A percentile compares a stretch with the other conserved stretches of the same genome.
phyloP scores from a whole-genome alignment of 2,329 filamentous ascomycete species.

The Botrytis tulipae region DNA sequence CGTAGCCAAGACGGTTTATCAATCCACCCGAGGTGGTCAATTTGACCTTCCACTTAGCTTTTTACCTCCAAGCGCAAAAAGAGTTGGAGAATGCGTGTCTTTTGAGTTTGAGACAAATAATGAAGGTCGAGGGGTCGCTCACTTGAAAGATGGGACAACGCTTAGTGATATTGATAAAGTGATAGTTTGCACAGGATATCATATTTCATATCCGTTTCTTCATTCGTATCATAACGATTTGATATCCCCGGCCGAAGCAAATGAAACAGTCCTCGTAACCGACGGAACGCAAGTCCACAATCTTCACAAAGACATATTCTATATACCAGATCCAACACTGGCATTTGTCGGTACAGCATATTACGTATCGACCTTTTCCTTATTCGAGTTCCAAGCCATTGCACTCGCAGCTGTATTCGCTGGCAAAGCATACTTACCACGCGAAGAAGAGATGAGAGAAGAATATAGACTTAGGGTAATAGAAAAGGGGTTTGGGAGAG shows the following conservation, averaged over 20 bases:
- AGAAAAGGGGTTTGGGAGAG: constrained; percentile 20
- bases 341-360: constrained; percentile 48
- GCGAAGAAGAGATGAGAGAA: constrained; percentile 11
- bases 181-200: constrained; percentile 67
- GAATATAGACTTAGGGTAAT: constrained; percentile 15
- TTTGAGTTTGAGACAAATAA: constrained; percentile 24
- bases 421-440: constrained; percentile 42
- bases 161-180: constrained; percentile 59
- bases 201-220: constrained; percentile 65
- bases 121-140: constrained; percentile 50
- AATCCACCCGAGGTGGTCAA: constrained; percentile 29
- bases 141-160: constrained; percentile 51
- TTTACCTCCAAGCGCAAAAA: constrained; percentile 25
- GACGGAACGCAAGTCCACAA: constrained; percentile 45
- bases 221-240: constrained; percentile 45
- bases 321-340: constrained; percentile 49
- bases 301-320: constrained; percentile 52
- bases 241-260: constrained; percentile 46
- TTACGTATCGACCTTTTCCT: constrained; percentile 48
- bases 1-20: constrained; percentile 34
- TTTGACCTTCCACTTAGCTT: constrained; percentile 31
- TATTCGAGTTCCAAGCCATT: constrained; percentile 52
- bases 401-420: constrained; percentile 45
- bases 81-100: constrained; percentile 29
- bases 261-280: constrained; percentile 56